Evolutionary conservation across 805 yeast species (phyloP).

Genomic region (Teunomyces barrocoloradensis): DNA sequence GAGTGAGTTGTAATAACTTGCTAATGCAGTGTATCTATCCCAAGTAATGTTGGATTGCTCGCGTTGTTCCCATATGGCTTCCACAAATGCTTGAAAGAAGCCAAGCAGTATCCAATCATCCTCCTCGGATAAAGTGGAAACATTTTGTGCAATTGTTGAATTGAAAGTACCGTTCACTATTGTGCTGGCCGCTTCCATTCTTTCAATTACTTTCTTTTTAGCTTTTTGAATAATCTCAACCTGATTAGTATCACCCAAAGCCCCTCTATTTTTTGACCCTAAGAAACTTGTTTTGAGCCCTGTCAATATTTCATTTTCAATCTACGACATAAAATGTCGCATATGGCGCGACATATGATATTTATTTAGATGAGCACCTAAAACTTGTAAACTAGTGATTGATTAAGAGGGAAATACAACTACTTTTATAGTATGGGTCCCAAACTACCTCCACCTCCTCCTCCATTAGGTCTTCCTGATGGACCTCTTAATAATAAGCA

Average conservation of each 20-base stretch:
- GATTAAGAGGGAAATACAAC: not conserved
- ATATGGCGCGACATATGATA: not conserved
- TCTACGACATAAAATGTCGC: not conserved
- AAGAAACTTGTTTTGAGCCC: not conserved
- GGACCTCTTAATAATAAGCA: not conserved
- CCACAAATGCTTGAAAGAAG: constrained; percentile 5
- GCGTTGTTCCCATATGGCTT: constrained; percentile 11
- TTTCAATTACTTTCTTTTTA: too few species aligned
- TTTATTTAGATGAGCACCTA: constrained; percentile 2
- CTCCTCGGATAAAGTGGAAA: not conserved
- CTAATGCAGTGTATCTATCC: constrained; percentile 17
- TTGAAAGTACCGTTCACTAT: too few species aligned
- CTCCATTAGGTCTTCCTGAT: constrained; percentile 18
- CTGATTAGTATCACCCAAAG: too few species aligned
- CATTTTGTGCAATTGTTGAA: too few species aligned
- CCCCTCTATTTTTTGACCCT: not conserved
- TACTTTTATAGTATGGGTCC: constrained; percentile 11
- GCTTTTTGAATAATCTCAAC: too few species aligned
- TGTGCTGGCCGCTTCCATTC: too few species aligned
- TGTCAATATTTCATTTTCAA: not conserved
- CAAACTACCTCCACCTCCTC: constrained; percentile 16
- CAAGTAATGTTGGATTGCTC: constrained; percentile 8
- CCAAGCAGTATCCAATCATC: not conserved
- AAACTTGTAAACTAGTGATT: not conserved
- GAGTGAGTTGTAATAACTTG: constrained; percentile 34